phyloP scores from a whole-genome alignment of 345 rosid species.

The Kernera saxatilis region DNA sequence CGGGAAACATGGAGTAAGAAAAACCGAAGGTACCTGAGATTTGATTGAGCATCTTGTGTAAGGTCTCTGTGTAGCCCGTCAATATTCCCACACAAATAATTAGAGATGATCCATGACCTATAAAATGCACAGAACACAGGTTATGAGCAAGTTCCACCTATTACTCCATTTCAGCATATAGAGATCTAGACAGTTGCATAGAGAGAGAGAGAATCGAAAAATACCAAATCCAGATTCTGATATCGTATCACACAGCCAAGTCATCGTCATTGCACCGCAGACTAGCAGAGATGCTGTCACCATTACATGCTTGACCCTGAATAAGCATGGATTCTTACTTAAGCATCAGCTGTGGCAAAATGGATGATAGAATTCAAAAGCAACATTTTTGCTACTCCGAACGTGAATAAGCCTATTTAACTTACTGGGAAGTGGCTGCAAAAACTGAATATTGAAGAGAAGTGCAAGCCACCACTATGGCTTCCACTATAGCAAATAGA shows the following conservation, averaged over 20 bases:
- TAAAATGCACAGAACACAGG: constrained; percentile 24
- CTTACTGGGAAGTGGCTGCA: constrained; percentile 74
- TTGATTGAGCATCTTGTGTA: constrained; percentile 83
- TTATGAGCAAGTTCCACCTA: neutral
- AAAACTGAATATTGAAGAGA: constrained; percentile 83
- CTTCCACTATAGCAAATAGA: constrained; percentile 82
- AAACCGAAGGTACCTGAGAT: constrained; percentile 58
- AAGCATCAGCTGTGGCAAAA: neutral
- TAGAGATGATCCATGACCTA: constrained; percentile 94
- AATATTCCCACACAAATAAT: constrained; percentile 90
- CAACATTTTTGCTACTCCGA: neutral
- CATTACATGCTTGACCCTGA: constrained; percentile 83
- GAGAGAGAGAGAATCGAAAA: neutral
- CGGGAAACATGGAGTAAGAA: neutral
- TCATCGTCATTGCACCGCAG: constrained; percentile 90
- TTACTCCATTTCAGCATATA: neutral
- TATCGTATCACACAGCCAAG: constrained; percentile 94
- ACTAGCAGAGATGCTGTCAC: constrained; percentile 72
- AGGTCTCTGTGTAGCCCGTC: constrained; percentile 88
- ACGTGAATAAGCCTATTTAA: constrained; percentile 5
- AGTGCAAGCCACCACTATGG: constrained; percentile 65
- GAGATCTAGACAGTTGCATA: neutral
- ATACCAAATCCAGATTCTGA: constrained; percentile 96
- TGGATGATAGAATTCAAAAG: neutral
- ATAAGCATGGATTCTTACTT: constrained; percentile 10